A percentile compares a stretch with the other conserved stretches of the same genome.
These are phyloP conservation scores for Schizophyllum commune DNA, from an alignment of 1,284 basidiomycete species.

Conservation along the genomic window DNA sequence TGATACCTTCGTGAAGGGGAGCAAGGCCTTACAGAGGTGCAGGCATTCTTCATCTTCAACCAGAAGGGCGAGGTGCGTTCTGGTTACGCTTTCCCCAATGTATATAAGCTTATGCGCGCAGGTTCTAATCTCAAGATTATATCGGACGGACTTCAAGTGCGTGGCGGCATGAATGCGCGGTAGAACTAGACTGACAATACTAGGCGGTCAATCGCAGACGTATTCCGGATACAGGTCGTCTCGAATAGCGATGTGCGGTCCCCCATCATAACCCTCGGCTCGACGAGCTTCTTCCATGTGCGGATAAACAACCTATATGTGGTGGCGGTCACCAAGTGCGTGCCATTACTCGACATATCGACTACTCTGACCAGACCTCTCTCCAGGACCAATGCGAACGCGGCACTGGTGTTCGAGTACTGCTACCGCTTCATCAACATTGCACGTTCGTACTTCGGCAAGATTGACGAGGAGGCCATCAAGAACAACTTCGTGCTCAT, in stretches of 20 bases:
- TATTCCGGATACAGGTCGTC: constrained; percentile 96
- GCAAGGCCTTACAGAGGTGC: neutral
- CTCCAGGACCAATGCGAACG: constrained; percentile 87
- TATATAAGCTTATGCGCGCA: constrained; percentile 21
- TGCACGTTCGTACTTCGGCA: constrained; percentile 92
- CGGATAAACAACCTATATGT: constrained; percentile 92
- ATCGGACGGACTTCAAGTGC: constrained; percentile 91
- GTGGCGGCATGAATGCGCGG: constrained; percentile 1
- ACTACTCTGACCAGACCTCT: neutral
- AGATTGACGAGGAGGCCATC: constrained; percentile 94
- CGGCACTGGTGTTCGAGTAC: constrained; percentile 96
- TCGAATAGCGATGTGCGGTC: constrained; percentile 95
- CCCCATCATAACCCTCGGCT: constrained; percentile 96
- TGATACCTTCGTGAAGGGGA: neutral
- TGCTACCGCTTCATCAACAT: constrained; percentile 95
- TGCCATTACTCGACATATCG: neutral
- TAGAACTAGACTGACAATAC: constrained; percentile 11
- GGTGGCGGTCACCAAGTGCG: constrained; percentile 91
- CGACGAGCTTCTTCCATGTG: constrained; percentile 97
- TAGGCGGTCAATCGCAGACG: constrained; percentile 95
- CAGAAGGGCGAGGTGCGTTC: constrained; percentile 87
- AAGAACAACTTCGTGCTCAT: constrained; percentile 99
- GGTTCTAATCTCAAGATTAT: constrained; percentile 91
- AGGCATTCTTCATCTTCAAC: constrained; percentile 95
- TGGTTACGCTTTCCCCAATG: neutral